These are phyloP conservation scores for Phytopythium ostracodes DNA, from an alignment of 352 stramenopile species.

Conservation along the genomic window DNA sequence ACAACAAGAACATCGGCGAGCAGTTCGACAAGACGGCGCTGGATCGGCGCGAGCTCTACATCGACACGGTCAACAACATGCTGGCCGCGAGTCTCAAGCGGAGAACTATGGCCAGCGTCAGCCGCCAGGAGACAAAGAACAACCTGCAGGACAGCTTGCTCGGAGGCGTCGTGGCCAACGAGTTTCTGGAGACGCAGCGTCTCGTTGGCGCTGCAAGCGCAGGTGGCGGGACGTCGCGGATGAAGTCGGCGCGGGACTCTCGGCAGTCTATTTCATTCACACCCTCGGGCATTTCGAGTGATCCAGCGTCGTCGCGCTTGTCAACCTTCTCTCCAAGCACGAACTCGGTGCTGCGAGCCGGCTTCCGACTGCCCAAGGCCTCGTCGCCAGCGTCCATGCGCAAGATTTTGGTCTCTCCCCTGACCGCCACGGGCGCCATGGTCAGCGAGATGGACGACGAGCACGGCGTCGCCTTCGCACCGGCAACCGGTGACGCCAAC, in stretches of 20 bases:
- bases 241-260: slow-evolving; percentile 21
- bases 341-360: slow-evolving; percentile 46
- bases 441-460: slow-evolving; percentile 2
- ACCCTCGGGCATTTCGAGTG: slow-evolving; percentile 22
- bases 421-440: not conserved
- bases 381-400: slow-evolving; percentile 19
- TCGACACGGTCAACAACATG: slow-evolving; percentile 80
- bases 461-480: not conserved
- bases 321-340: slow-evolving; percentile 34
- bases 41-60: slow-evolving; percentile 73
- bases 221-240: slow-evolving; percentile 14
- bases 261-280: slow-evolving; percentile 25
- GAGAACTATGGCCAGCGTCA: slow-evolving; percentile 37
- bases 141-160: slow-evolving; percentile 17
- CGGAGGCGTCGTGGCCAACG: slow-evolving; percentile 9
- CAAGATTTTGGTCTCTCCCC: slow-evolving; percentile 4
- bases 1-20: slow-evolving; percentile 88
- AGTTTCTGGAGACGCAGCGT: slow-evolving; percentile 50
- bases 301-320: slow-evolving; percentile 18
- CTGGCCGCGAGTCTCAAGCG: slow-evolving; percentile 68
- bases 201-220: slow-evolving; percentile 20
- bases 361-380: slow-evolving; percentile 51
- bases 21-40: slow-evolving; percentile 83
- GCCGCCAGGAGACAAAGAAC: slow-evolving; percentile 13
- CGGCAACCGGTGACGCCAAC: not conserved